A percentile compares a stretch with the other conserved stretches of the same genome.
Evolutionary conservation across 2,329 filamentous ascomycete genomes (phyloP).

Genomic region (Aspergillus melleus): DNA sequence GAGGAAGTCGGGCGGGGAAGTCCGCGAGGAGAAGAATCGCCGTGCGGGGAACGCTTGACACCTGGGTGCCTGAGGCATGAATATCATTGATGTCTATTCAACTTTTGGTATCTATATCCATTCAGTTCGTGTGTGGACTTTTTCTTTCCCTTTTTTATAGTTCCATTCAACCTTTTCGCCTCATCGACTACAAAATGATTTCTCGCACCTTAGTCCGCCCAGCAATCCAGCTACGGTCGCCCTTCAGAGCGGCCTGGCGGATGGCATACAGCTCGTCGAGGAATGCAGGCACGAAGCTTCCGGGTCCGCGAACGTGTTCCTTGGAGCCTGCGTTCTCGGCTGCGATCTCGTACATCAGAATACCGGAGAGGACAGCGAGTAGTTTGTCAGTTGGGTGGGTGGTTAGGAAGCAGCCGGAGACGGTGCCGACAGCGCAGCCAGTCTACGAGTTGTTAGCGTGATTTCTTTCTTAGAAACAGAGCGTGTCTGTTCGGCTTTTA

Average conservation of each 20-base stretch:
- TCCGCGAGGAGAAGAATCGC: conserved; percentile 1
- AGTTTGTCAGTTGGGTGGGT: conserved; percentile 65
- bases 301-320: conserved; percentile 71
- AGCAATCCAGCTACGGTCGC: conserved; percentile 36
- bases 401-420: conserved; percentile 73
- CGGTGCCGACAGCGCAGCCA: conserved; percentile 82
- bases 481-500: background rate
- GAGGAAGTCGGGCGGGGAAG: conserved; percentile 16
- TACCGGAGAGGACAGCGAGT: conserved; percentile 68
- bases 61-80: conserved; percentile 4
- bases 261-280: conserved; percentile 66
- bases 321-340: conserved; percentile 65
- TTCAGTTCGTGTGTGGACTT: background rate
- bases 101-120: background rate
- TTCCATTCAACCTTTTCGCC: background rate
- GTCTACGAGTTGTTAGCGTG: conserved; percentile 43
- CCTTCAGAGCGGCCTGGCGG: conserved; percentile 33
- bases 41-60: conserved; percentile 15
- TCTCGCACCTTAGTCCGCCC: conserved; percentile 39
- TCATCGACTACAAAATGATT: conserved; percentile 24
- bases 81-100: too few species aligned
- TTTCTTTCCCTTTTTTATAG: background rate
- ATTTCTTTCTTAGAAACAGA: background rate
- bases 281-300: conserved; percentile 82
- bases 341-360: conserved; percentile 76